Conservation (phyloP, 805 yeast species). For the Suhomyces tanzawaensis region DNA sequence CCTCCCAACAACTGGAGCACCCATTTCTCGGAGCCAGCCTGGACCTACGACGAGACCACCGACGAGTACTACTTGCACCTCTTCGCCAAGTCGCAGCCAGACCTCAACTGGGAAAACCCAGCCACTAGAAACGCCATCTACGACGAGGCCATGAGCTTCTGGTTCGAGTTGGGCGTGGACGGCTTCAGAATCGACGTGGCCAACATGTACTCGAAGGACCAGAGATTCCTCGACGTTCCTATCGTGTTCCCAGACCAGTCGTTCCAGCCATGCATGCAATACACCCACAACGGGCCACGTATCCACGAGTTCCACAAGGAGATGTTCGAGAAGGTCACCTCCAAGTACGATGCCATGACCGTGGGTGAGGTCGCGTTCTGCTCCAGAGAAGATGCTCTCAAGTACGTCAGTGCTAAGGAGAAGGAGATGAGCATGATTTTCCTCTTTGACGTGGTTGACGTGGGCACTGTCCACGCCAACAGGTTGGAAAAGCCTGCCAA, state of each 20-base stretch:
- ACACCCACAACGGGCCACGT: slow-evolving; percentile 47
- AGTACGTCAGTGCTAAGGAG: slow-evolving; percentile 40
- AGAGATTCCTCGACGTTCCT: slow-evolving; percentile 47
- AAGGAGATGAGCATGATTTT: slow-evolving; percentile 39
- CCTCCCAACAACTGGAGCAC: slow-evolving; percentile 60
- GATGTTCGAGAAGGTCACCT: slow-evolving; percentile 40
- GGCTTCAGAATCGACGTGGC: slow-evolving; percentile 61
- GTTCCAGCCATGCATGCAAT: slow-evolving; percentile 36
- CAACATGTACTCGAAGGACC: slow-evolving; percentile 49
- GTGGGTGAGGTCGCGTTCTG: slow-evolving; percentile 55
- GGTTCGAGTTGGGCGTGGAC: slow-evolving; percentile 56
- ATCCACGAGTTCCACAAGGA: slow-evolving; percentile 59
- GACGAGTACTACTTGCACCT: slow-evolving; percentile 54
- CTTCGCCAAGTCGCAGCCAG: slow-evolving; percentile 56
- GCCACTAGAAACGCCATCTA: slow-evolving; percentile 39
- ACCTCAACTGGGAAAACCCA: slow-evolving; percentile 58
- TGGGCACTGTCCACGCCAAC: slow-evolving; percentile 36
- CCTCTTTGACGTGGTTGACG: slow-evolving; percentile 28
- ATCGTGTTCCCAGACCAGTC: slow-evolving; percentile 37
- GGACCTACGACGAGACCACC: slow-evolving; percentile 54
- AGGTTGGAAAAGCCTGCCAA: slow-evolving; percentile 31
- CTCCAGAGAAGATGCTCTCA: slow-evolving; percentile 37
- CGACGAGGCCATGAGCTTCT: slow-evolving; percentile 46
- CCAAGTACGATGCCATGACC: slow-evolving; percentile 51
- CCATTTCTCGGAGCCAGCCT: slow-evolving; percentile 52